Evolutionary conservation across 441 rosid genomes (phyloP), one percentile per base, ranked within the genome.

Genomic region (Pelargonium fulgidum): DNA sequence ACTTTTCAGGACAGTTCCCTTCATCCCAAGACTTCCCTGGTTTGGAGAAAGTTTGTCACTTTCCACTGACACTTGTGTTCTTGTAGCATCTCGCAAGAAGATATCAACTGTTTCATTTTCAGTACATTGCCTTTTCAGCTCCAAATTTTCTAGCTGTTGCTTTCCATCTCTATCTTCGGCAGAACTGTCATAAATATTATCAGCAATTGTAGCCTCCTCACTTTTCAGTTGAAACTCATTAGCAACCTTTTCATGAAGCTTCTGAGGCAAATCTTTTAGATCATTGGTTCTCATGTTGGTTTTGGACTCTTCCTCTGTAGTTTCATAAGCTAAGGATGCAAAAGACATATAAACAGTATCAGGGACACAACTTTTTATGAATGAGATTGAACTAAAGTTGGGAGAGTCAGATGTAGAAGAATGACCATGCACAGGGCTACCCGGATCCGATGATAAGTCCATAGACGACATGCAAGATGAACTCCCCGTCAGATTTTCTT

Each of bases 31-130:
- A 68, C 82, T 80, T 74, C 76, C 76, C 78, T 79, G 69, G 78
- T 84, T 80, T 5, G 73, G 62, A 45, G 86, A 83, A 75, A 85
- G 81, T 72, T 80, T 80, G 48, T 84, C 86, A 65, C 88, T 88
- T 75, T 90, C 79, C 67, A 85, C 74, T 54, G 78, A 75, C 70
- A 69, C 68, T 74, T 83, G 88, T 73, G 72, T 84, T 68, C 64
- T 62, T 4, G 65, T 79, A 69, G 77, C 82, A 58, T 81, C 87
- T 11, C 81, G 81, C 20, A 82, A 80, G 67, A 81, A 75, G 45
- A 66, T 72, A 70, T 62, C 68, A n/a, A 7, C 73, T 44, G 79
- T 56, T 69, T 79, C 81, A 52, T 81, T 78, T 73, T 80, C 84
- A 1, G 72, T 64, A 68, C 73, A 68, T 68, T 70, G 73, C 73